phyloP scores from a whole-genome alignment of 768 basidiomycete genomes.

The Phaffia tasmanica region DNA sequence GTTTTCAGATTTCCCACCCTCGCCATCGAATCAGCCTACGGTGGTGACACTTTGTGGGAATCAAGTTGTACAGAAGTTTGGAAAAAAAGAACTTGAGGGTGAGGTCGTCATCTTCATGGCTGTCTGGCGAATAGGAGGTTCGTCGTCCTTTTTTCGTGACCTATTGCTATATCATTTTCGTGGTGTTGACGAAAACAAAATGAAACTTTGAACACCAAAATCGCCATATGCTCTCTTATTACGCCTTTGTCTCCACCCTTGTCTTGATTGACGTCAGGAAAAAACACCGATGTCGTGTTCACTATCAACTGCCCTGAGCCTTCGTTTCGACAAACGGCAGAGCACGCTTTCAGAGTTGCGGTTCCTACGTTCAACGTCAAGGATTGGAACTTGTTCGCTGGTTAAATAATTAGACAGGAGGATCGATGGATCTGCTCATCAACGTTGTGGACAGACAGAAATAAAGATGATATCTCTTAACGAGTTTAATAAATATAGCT shows the following conservation, averaged over 20 bases:
- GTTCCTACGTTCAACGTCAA: constrained; percentile 13
- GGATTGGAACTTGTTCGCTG: constrained; percentile 19
- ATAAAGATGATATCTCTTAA: no score
- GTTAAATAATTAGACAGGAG: neutral
- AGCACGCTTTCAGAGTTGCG: constrained; percentile 9
- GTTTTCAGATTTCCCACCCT: constrained; percentile 39
- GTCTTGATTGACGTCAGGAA: constrained; percentile 31
- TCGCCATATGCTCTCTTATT: neutral
- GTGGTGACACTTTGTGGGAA: constrained; percentile 56
- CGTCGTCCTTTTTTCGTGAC: neutral
- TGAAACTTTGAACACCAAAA: no score
- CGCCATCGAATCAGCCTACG: constrained; percentile 32
- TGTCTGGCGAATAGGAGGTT: constrained; percentile 58
- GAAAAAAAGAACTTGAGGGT: constrained; percentile 41
- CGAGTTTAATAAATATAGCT: no score
- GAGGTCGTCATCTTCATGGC: constrained; percentile 73
- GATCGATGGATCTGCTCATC: no score
- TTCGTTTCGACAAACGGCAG: constrained; percentile 41
- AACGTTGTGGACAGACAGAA: no score
- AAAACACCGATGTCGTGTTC: constrained; percentile 68
- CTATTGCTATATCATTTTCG: no score
- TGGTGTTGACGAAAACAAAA: neutral
- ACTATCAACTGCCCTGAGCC: constrained; percentile 64
- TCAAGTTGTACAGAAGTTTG: constrained; percentile 70
- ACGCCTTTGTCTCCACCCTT: neutral